Conservation (phyloP, 805 yeast genomes). For the Myxozyma mucilagina region DNA sequence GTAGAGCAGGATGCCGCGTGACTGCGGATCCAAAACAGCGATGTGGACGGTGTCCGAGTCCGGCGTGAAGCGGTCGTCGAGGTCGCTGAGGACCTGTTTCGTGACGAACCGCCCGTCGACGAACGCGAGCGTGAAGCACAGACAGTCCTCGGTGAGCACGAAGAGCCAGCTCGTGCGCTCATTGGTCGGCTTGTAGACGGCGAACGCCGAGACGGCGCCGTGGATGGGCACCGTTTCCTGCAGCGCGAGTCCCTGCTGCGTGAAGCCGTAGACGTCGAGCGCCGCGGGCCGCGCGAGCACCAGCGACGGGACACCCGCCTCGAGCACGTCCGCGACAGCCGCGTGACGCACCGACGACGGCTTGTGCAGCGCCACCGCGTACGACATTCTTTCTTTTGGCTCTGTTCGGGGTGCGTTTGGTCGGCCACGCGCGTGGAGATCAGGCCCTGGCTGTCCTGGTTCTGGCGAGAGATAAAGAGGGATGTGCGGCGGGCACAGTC, state of each 20-base stretch:
- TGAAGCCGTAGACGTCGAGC: conserved; percentile 21
- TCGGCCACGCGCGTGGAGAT: background rate
- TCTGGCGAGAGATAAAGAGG: background rate
- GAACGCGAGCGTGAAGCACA: conserved; percentile 15
- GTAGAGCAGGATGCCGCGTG: conserved; percentile 23
- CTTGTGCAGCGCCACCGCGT: conserved; percentile 28
- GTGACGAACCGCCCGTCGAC: conserved; percentile 18
- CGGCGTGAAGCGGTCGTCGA: conserved; percentile 24
- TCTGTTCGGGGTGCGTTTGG: background rate
- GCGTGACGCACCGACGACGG: conserved; percentile 32
- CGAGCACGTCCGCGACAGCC: conserved; percentile 25
- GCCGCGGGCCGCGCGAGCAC: conserved; percentile 28
- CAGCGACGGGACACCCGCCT: conserved; percentile 13
- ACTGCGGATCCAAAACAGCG: conserved; percentile 22
- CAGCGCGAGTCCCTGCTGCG: conserved; percentile 17
- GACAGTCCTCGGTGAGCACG: conserved; percentile 24
- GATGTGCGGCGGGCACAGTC: conserved; percentile 4
- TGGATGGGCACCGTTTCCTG: conserved; percentile 20
- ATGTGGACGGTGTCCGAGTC: conserved; percentile 27
- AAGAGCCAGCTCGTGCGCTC: conserved; percentile 25
- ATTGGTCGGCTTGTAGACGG: conserved; percentile 17
- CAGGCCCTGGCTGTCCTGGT: no score
- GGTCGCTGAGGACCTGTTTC: conserved; percentile 14
- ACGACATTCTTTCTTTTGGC: conserved; percentile 22
- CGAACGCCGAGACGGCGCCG: conserved; percentile 20